Evolutionary conservation across 1,139 yeast species (phyloP).

Genomic region (Saccharomycopsis hybrid): DNA sequence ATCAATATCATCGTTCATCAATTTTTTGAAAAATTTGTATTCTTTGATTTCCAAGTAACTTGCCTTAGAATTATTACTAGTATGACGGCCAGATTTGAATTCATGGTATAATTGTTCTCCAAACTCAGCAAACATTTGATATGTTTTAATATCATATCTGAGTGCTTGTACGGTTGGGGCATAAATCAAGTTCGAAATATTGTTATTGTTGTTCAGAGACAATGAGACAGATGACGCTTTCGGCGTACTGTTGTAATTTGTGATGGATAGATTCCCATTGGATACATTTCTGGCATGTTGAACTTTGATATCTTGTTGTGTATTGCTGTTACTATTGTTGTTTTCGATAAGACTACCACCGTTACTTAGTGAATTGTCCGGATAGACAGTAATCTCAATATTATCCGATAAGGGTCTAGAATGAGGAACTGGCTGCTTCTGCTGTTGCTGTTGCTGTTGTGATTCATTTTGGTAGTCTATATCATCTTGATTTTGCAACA

Average conservation of each 20-base stretch:
- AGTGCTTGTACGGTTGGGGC: constrained; percentile 21
- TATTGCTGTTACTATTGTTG: neutral
- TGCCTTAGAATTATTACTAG: constrained; percentile 2
- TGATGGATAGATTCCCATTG: neutral
- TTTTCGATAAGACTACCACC: too few species aligned
- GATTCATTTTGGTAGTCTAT: too few species aligned
- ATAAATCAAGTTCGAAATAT: constrained; percentile 15
- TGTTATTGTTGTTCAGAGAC: neutral
- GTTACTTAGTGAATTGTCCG: constrained; percentile 2
- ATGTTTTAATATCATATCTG: constrained; percentile 18
- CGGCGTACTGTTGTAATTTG: neutral
- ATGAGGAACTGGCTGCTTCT: too few species aligned
- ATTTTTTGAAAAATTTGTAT: constrained; percentile 55
- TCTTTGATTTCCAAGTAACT: constrained; percentile 34
- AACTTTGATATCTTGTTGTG: neutral
- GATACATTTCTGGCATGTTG: neutral
- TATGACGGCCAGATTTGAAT: constrained; percentile 13
- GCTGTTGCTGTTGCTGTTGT: too few species aligned
- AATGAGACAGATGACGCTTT: neutral
- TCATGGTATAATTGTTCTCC: constrained; percentile 15
- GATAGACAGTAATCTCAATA: constrained; percentile 8
- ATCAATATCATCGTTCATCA: constrained; percentile 75
- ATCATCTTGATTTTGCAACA: constrained; percentile 34
- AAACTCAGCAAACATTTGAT: constrained; percentile 15
- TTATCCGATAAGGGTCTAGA: neutral